phyloP scores from a whole-genome alignment of 176 grass and related monocot species.

The Hyparrhenia diplandra region DNA sequence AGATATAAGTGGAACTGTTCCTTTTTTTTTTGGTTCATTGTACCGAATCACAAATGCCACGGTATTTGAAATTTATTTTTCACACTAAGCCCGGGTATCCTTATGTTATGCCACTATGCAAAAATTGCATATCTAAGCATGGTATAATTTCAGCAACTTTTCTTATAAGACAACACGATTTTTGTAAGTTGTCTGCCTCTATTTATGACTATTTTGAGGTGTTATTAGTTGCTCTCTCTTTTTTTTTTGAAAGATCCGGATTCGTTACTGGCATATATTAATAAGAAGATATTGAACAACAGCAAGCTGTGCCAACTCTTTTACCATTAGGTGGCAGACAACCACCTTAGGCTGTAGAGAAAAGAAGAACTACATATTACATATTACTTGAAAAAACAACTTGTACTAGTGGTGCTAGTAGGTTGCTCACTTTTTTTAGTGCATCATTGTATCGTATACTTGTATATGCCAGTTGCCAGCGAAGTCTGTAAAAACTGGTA shows the following conservation, averaged over 20 bases:
- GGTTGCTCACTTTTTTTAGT: not conserved
- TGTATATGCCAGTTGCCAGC: too few species aligned
- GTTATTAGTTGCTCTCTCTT: not conserved
- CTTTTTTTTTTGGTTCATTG: not conserved
- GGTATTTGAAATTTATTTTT: not conserved
- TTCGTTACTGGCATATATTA: too few species aligned
- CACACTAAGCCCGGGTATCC: not conserved
- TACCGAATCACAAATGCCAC: not conserved
- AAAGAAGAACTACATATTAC: too few species aligned
- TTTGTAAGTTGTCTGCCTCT: not conserved
- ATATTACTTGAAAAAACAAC: too few species aligned
- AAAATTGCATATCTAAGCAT: not conserved
- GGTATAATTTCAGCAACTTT: not conserved
- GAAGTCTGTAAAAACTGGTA: not conserved
- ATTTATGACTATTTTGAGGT: not conserved
- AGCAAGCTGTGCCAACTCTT: too few species aligned
- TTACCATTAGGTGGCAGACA: too few species aligned
- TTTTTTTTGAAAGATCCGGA: too few species aligned
- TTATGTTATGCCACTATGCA: not conserved
- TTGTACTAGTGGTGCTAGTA: too few species aligned
- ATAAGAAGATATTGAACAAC: too few species aligned
- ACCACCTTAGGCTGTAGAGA: too few species aligned
- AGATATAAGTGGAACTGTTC: not conserved
- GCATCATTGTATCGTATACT: too few species aligned
- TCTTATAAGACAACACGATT: not conserved